Conservation (phyloP, 108 stramenopile genomes). For the Skeletonema marinoi region DNA sequence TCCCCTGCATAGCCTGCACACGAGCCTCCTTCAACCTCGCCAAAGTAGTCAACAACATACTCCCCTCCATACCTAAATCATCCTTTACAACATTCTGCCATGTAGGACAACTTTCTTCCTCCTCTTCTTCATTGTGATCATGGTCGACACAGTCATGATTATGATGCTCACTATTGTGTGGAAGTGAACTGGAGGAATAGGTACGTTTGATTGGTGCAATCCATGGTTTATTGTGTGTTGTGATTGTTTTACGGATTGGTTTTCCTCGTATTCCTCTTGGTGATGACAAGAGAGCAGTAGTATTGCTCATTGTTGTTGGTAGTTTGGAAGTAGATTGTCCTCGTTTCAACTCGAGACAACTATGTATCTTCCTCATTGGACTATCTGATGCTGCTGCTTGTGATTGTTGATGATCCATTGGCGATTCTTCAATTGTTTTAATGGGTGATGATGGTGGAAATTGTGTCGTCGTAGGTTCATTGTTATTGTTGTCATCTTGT, state of each 20-base stretch:
- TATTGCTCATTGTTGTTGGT: not conserved
- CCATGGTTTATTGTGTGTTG: not conserved
- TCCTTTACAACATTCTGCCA: constrained; percentile 51
- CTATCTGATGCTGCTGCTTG: not conserved
- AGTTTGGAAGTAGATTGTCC: not conserved
- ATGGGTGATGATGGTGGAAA: not conserved
- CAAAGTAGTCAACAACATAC: constrained; percentile 68
- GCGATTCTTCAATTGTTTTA: not conserved
- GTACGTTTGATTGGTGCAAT: constrained; percentile 10
- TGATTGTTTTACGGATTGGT: not conserved
- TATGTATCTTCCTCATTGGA: constrained; percentile 36
- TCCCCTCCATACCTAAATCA: constrained; percentile 61
- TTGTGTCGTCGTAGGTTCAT: not conserved
- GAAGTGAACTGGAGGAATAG: constrained; percentile 23
- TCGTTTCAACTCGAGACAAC: constrained; percentile 31
- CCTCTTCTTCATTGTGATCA: not conserved
- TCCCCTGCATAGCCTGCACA: constrained; percentile 26
- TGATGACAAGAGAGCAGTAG: not conserved
- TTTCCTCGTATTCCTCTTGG: not conserved
- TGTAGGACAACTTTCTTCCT: constrained; percentile 22
- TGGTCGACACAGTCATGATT: constrained; percentile 15
- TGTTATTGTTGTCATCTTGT: not conserved
- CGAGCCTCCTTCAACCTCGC: constrained; percentile 68
- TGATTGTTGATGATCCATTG: constrained; percentile 1
- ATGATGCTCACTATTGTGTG: not conserved